These are phyloP conservation scores for Tricholoma matsutake DNA, from an alignment of 768 basidiomycete species.

Conservation along the genomic window DNA sequence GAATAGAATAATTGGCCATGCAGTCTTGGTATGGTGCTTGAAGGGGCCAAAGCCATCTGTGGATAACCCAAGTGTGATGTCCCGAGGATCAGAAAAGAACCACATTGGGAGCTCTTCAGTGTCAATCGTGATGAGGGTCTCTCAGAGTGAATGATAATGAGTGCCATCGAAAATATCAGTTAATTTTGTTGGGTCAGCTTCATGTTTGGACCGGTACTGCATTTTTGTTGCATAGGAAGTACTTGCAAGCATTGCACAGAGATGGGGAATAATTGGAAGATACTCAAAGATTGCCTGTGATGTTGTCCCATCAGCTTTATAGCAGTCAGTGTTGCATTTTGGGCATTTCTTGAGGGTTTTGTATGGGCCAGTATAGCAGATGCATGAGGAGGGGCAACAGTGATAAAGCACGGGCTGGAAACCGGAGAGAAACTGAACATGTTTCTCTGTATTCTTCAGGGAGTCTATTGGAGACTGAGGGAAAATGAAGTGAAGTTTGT, in stretches of 20 bases:
- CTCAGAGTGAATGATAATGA: no score
- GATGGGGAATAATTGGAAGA: constrained; percentile 36
- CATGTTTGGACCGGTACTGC: constrained; percentile 22
- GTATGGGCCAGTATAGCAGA: constrained; percentile 7
- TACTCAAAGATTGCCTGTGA: constrained; percentile 31
- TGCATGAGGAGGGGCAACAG: constrained; percentile 43
- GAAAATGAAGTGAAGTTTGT: constrained; percentile 21
- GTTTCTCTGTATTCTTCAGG: constrained; percentile 13
- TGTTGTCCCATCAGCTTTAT: constrained; percentile 9
- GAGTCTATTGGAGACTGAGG: constrained; percentile 15
- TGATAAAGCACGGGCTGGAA: constrained; percentile 23
- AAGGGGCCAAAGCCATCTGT: no score
- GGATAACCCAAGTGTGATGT: no score
- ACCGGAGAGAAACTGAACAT: no score
- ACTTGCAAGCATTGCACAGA: constrained; percentile 18
- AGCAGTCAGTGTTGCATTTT: constrained; percentile 25
- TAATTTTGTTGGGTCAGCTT: constrained; percentile 12
- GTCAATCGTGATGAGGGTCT: no score
- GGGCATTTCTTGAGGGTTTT: constrained; percentile 28
- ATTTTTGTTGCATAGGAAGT: constrained; percentile 18
- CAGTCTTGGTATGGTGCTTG: no score
- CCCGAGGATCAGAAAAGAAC: no score
- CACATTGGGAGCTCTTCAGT: no score
- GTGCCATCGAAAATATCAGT: constrained; percentile 35
- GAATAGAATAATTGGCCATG: no score